Conservation (phyloP, 148 eudicot species). For the Simmondsia chinensis region DNA sequence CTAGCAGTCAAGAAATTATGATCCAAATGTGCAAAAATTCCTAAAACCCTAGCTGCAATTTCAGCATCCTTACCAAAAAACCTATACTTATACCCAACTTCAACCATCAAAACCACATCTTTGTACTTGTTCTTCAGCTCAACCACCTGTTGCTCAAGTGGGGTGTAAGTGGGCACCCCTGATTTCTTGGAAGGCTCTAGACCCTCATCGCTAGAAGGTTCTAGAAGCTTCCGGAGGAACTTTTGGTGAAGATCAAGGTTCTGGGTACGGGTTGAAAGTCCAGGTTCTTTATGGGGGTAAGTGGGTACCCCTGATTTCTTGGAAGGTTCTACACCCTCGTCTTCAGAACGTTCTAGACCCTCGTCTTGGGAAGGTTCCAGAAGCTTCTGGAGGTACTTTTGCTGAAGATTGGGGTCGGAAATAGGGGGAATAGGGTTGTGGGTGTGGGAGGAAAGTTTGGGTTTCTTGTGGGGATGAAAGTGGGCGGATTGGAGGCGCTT, state of each 20-base stretch:
- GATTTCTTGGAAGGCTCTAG: slow-evolving; percentile 21
- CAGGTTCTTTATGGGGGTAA: too few relatives aligned
- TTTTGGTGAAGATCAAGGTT: slow-evolving; percentile 69
- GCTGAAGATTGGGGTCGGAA: slow-evolving; percentile 44
- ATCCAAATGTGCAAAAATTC: slow-evolving; percentile 84
- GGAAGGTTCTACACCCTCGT: slow-evolving; percentile 34
- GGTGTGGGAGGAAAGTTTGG: slow-evolving; percentile 43
- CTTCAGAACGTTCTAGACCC: too few relatives aligned
- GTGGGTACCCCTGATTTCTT: slow-evolving; percentile 20
- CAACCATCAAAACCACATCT: slow-evolving; percentile 84
- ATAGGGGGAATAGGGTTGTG: slow-evolving; percentile 29
- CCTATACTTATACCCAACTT: slow-evolving; percentile 81
- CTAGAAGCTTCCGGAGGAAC: slow-evolving; percentile 70
- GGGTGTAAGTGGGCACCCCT: slow-evolving; percentile 68
- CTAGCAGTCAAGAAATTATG: slow-evolving; percentile 90
- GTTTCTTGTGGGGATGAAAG: slow-evolving; percentile 31
- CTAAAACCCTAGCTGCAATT: slow-evolving; percentile 77
- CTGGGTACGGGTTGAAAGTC: too few relatives aligned
- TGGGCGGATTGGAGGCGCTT: slow-evolving; percentile 60
- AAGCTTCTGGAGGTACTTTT: slow-evolving; percentile 58
- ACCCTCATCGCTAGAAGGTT: slow-evolving; percentile 50
- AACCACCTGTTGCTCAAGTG: slow-evolving; percentile 78
- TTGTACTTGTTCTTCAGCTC: slow-evolving; percentile 61
- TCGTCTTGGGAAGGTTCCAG: too few relatives aligned
- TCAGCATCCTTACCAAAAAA: slow-evolving; percentile 92